phyloP scores from a whole-genome alignment of 306 rosid species.

The Potentilla sterilis region DNA sequence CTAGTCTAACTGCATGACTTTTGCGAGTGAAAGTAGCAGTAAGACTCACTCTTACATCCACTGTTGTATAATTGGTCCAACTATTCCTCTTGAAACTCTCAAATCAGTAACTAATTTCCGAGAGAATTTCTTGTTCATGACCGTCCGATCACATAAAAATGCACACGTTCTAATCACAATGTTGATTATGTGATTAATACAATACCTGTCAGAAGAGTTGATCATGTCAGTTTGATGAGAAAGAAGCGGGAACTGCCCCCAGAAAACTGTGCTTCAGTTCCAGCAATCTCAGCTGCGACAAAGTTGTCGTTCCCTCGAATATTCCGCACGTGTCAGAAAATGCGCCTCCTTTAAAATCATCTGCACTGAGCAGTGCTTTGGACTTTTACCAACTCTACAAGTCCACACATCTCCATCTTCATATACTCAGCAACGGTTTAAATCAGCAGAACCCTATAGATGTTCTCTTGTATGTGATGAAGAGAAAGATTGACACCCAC shows the following conservation, averaged over 20 bases:
- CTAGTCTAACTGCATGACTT: background rate
- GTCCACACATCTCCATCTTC: background rate
- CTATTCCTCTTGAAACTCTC: background rate
- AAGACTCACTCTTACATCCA: background rate
- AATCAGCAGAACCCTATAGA: background rate
- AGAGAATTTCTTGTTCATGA: background rate
- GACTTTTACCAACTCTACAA: background rate
- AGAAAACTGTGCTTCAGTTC: background rate
- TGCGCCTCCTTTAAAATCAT: background rate
- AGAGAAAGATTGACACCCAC: background rate
- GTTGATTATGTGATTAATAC: background rate
- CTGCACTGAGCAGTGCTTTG: background rate
- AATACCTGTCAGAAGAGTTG: background rate
- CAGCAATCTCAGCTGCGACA: conserved; percentile 4
- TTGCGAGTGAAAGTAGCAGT: background rate
- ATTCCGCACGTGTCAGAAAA: background rate
- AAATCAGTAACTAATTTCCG: background rate
- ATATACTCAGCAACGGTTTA: background rate
- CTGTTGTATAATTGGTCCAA: background rate
- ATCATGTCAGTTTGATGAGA: conserved; percentile 14
- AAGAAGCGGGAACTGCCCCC: conserved; percentile 4
- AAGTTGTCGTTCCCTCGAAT: background rate
- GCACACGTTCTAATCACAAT: background rate
- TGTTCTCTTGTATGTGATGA: conserved; percentile 22
- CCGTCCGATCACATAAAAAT: background rate